Percentiles rank a stretch among this genome's conserved stretches.
phyloP scores from a whole-genome alignment of 352 stramenopile species.

The Globisporangium nagaii region DNA sequence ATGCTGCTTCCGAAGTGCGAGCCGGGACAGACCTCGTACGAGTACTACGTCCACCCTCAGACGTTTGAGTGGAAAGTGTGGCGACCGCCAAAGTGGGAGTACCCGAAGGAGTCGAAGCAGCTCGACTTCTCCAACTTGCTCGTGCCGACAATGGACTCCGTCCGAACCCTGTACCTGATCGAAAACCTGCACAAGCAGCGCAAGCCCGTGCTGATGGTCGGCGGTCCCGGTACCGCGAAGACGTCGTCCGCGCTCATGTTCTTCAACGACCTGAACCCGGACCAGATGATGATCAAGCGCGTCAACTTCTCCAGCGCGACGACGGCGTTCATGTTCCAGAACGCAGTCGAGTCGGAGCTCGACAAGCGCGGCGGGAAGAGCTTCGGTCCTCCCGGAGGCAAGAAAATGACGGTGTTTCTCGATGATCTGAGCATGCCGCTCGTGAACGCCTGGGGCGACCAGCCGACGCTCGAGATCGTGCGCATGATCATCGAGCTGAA shows the following conservation, averaged over 20 bases:
- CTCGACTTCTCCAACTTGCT: conserved; percentile 98
- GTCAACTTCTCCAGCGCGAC: conserved; percentile 99
- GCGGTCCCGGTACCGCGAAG: conserved; percentile 96
- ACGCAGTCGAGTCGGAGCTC: conserved; percentile 95
- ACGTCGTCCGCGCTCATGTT: conserved; percentile 98
- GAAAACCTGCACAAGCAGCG: conserved; percentile 93
- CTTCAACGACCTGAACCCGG: conserved; percentile 92
- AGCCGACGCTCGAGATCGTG: conserved; percentile 97
- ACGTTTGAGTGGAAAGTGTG: conserved; percentile 95
- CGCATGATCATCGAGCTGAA: conserved; percentile 96
- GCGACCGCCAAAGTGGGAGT: conserved; percentile 94
- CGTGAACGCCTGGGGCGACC: conserved; percentile 98
- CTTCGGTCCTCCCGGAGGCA: conserved; percentile 95
- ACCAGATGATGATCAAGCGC: conserved; percentile 94
- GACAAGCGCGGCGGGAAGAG: conserved; percentile 98
- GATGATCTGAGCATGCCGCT: conserved; percentile 97
- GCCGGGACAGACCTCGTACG: conserved; percentile 86
- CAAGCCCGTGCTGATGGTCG: conserved; percentile 94
- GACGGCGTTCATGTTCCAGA: conserved; percentile 97
- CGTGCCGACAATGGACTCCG: conserved; percentile 98
- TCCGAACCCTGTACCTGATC: conserved; percentile 91
- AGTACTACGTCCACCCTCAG: conserved; percentile 91
- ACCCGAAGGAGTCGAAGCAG: conserved; percentile 89
- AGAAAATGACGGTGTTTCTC: conserved; percentile 99
- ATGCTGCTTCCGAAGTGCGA: conserved; percentile 90